Base-by-base conservation (phyloP, 441 rosid genomes). In the Gossypium trilobum region DNA sequence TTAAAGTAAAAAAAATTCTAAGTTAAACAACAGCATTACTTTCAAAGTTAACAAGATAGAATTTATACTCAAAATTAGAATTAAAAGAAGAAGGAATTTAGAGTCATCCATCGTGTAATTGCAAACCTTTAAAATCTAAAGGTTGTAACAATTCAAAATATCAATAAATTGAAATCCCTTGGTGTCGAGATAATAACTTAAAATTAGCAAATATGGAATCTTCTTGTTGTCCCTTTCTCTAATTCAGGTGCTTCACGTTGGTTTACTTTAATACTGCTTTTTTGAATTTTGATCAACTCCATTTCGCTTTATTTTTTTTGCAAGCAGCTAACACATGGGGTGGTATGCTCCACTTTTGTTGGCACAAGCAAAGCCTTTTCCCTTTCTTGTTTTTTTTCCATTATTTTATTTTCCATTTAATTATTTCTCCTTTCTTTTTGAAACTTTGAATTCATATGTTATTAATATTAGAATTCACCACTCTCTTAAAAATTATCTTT, bases 261-360 rank as follows among this genome's bases (percentile, higher is more conserved):
- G 10, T 23, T 59, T 78, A 74, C 72, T 74, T 74, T 75, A 76
- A 72, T 57, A 11, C 19, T 46, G 14, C 5, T 4, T 54, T 29
- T 4, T 2, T 16, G 6, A 2, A 13, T 69, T 54, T 31, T 69
- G 5, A 55, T 54, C 33, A 69, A n/a, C 2, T 70, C 8, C 20
- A 20, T 17, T 56, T 31, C 42, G 52, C 0, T 39, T 70, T 7
- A 57, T 27, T 77, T 61, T 8, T 13, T n/a, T 29, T 19, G 51
- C 8, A 58, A 67, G 79, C 77, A 75, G 80, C 78, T 71, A 71
- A 78, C 83, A 69, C 78, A 42, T 74, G 71, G 67, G 83, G 86
- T 77, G 83, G 79, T 78, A 77, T 85, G 86, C 83, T 82, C 78
- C 84, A 74, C 86, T 82, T 82, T 80, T 31, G 72, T 66, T 48